These are phyloP conservation scores for Nakazawaea anatomiae DNA, from an alignment of 805 yeast species.

Conservation along the genomic window DNA sequence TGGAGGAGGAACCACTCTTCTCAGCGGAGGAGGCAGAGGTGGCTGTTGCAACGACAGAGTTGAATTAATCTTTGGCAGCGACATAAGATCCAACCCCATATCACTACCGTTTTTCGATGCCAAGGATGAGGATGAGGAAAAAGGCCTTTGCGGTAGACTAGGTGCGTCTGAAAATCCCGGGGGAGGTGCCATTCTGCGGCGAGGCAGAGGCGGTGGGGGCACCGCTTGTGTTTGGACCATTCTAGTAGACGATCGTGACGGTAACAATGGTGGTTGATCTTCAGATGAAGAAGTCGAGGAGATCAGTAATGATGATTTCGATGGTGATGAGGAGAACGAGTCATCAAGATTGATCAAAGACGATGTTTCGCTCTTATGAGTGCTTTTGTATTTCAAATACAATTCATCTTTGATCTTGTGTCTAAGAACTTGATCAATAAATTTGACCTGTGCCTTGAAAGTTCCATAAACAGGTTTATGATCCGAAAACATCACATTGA, in stretches of 20 bases:
- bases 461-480: constrained; percentile 91
- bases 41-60: neutral
- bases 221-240: constrained; percentile 3
- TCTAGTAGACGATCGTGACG: neutral
- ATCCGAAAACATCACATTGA: constrained; percentile 63
- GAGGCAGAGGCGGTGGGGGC: constrained; percentile 11
- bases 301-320: constrained; percentile 19
- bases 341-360: constrained; percentile 25
- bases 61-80: neutral
- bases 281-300: constrained; percentile 13
- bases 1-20: constrained; percentile 3
- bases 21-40: constrained; percentile 6
- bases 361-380: constrained; percentile 14
- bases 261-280: constrained; percentile 11
- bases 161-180: constrained; percentile 2
- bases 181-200: constrained; percentile 12
- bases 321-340: constrained; percentile 16
- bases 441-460: constrained; percentile 57
- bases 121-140: neutral
- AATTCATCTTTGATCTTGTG: constrained; percentile 49
- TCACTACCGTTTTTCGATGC: neutral
- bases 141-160: neutral
- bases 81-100: neutral
- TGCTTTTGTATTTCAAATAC: constrained; percentile 47
- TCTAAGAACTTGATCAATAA: constrained; percentile 61